Conservation (phyloP, 2,329 filamentous ascomycete genomes). For the Xylaria hypoxylon region DNA sequence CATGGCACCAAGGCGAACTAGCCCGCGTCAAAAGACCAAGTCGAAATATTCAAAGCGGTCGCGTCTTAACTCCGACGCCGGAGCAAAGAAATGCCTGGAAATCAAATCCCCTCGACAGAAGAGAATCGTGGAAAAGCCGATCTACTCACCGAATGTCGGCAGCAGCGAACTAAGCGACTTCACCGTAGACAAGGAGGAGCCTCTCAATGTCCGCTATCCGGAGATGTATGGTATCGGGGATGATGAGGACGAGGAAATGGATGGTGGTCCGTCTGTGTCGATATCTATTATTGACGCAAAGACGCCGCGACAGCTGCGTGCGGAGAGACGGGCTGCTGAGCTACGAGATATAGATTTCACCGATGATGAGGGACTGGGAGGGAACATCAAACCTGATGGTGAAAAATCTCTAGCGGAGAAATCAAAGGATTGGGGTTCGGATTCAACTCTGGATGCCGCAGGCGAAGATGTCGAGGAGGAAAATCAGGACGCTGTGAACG, state of each 20-base stretch:
- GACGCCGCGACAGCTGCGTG: slow-evolving; percentile 13
- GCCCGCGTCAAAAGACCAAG: not conserved
- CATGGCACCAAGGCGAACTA: slow-evolving; percentile 26
- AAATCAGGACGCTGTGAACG: not conserved
- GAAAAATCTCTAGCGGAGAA: not conserved
- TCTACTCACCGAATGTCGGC: slow-evolving; percentile 25
- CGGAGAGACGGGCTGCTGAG: slow-evolving; percentile 18
- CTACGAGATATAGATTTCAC: not conserved
- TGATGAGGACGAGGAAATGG: not conserved
- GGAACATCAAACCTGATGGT: not conserved
- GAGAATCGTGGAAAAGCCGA: not conserved
- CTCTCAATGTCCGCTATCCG: not conserved
- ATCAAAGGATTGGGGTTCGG: too few relatives aligned
- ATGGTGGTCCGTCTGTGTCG: not conserved
- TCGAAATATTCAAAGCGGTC: slow-evolving; percentile 8
- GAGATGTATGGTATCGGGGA: not conserved
- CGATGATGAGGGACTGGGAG: not conserved
- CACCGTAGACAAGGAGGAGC: slow-evolving; percentile 10
- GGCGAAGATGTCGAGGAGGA: not conserved
- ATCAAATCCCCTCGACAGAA: not conserved
- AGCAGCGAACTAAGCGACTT: slow-evolving; percentile 24
- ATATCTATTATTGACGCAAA: not conserved
- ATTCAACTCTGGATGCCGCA: not conserved
- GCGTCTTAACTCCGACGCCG: not conserved
- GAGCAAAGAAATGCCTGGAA: not conserved